A percentile compares a stretch with the other conserved stretches of the same genome.
phyloP scores from a whole-genome alignment of 2,329 filamentous ascomycete species.

The Apiospora malaysiana region DNA sequence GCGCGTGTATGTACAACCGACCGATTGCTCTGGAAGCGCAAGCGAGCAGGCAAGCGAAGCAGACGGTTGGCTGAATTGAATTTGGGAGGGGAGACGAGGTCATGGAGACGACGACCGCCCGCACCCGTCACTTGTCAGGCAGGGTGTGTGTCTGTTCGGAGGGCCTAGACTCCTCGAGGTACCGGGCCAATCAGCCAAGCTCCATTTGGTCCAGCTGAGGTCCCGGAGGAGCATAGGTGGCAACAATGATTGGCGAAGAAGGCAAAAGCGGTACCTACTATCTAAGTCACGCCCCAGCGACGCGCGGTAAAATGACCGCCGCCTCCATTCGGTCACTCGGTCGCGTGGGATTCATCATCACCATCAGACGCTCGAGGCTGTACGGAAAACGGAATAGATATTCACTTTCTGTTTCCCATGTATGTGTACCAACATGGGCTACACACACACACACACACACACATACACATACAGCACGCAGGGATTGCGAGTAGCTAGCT shows the following conservation, averaged over 20 bases:
- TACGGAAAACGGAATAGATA: too few species aligned
- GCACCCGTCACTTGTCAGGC: not conserved
- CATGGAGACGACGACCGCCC: not conserved
- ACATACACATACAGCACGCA: not conserved
- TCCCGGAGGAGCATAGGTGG: conserved; percentile 1
- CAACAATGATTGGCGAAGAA: conserved; percentile 8
- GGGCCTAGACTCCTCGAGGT: conserved; percentile 15
- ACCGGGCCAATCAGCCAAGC: conserved; percentile 16
- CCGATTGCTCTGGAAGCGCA: not conserved
- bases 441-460: not conserved
- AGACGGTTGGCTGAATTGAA: not conserved
- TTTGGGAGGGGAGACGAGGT: not conserved
- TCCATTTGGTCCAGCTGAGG: conserved; percentile 15
- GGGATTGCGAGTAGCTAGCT: not conserved
- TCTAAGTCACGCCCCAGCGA: not conserved
- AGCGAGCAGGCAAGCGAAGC: conserved; percentile 1
- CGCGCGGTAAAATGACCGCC: not conserved
- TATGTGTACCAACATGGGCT: not conserved
- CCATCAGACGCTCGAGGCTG: not conserved
- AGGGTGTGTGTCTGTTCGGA: conserved; percentile 6
- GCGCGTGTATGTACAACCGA: not conserved
- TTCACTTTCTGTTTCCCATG: not conserved
- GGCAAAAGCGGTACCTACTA: not conserved
- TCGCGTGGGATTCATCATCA: not conserved
- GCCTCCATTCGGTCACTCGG: not conserved